Base-by-base conservation (phyloP, 2,329 filamentous ascomycete genomes). In the Gnomoniopsis sp. region DNA sequence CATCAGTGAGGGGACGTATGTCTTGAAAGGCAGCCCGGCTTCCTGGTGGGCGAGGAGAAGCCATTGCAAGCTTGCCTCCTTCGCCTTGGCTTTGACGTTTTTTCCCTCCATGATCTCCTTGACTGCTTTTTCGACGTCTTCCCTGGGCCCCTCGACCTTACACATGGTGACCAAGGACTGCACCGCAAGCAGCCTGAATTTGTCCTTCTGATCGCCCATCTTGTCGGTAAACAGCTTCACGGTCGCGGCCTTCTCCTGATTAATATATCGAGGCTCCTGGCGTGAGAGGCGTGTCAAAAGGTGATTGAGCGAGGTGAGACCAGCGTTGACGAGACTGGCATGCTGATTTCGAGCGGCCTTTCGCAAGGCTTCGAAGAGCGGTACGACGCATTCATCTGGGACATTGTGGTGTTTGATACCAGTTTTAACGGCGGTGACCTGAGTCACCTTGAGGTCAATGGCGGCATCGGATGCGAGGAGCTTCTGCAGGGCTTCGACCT, bases 371-470 rank as follows among this genome's bases (percentile, higher is more conserved):
- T 97, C 91, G 74, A 96, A 96, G 63, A 96, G 85, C 59, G 85
- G 79, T 26, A 85, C 75, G 66, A 96, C 83, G 67, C 81, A 84
- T 56, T 75, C 74, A 65, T 96, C 91, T 61, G 91, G 91, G 49
- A 96, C 90, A 77, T 92, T 92, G 71, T 90, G 88, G 74, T 96
- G 92, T 74, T 96, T 96, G 79, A 96, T 96, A 71, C 87, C 85
- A 47, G 90, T 92, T 75, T 96, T 96, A 74, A 93, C 79, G 67
- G 79, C 81, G 60, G 86, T 90, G 66, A 96, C 84, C 55, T 84
- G 82, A 64, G 85, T 79, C 63, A 91, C 81, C 71, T 92, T 92
- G 53, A 80, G 75, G 67, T 93, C 89, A 66, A 90, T 78, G 51
- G 85, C 81, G 41, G 83, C 80, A 66, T 90, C 88, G 66, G 84